Percentiles rank a stretch among this genome's conserved stretches.
These are phyloP conservation scores for Rubia occidens DNA, from an alignment of 305 asterid genomes.

Conservation along the genomic window DNA sequence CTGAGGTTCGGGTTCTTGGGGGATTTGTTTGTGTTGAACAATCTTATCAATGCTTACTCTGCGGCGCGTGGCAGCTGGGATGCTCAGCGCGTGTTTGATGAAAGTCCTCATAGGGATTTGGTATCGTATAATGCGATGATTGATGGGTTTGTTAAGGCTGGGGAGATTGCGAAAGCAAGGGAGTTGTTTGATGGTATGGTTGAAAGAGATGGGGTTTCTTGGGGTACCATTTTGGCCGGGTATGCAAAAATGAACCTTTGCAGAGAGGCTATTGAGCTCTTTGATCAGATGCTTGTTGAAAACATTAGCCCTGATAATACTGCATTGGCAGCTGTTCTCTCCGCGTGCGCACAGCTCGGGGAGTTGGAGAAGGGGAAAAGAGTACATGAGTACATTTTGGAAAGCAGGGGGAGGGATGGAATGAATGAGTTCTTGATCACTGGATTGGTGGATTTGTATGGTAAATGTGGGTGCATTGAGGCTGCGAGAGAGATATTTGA, in stretches of 20 bases:
- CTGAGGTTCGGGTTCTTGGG: slow-evolving; percentile 45
- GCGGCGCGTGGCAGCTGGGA: slow-evolving; percentile 24
- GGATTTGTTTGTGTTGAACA: slow-evolving; percentile 50
- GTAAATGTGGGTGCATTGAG: slow-evolving; percentile 69
- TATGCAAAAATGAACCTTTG: slow-evolving; percentile 42
- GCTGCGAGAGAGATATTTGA: slow-evolving; percentile 46
- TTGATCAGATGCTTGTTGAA: slow-evolving; percentile 40
- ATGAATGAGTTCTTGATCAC: slow-evolving; percentile 52
- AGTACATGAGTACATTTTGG: slow-evolving; percentile 32
- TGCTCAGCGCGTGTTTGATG: slow-evolving; percentile 48
- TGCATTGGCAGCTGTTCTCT: slow-evolving; percentile 55
- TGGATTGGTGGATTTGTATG: slow-evolving; percentile 65
- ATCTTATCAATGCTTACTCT: slow-evolving; percentile 36
- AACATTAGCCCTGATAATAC: slow-evolving; percentile 34
- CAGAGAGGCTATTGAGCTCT: slow-evolving; percentile 45
- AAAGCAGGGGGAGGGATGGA: slow-evolving; percentile 25
- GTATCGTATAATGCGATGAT: slow-evolving; percentile 60
- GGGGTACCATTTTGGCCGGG: slow-evolving; percentile 68
- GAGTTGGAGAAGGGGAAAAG: slow-evolving; percentile 48
- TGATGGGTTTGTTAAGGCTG: slow-evolving; percentile 55
- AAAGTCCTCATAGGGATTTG: slow-evolving; percentile 37
- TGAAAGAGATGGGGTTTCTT: slow-evolving; percentile 47
- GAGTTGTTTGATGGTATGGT: slow-evolving; percentile 56
- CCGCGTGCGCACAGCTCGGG: slow-evolving; percentile 71
- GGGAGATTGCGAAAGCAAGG: slow-evolving; percentile 39